Base-by-base conservation (phyloP, 139 green algal species). In the Micromonas pusilla region DNA sequence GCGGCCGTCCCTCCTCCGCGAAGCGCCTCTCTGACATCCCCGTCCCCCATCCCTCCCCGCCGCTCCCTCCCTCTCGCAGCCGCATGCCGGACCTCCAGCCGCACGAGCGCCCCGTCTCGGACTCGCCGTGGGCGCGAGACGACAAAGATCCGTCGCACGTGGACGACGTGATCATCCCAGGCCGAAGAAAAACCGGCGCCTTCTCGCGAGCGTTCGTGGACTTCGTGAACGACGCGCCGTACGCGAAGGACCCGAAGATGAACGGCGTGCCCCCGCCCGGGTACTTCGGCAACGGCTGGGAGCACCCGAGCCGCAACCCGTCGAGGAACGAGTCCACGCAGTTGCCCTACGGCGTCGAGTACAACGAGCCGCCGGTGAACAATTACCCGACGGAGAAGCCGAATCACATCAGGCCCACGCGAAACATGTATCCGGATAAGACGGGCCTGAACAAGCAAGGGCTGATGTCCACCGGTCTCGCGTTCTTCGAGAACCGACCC, bases 221-320 rank as follows among this genome's bases (percentile, higher is more conserved):
- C 45, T 57, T 57, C 16, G 45, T 23, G 45, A 16, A 57, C 9
- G 9, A 9, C 45, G 9, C 6, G 63, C 13, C 9, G 9, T 20
- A 13, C 26, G 9, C 26, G 63, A 16, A 32, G 63, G 13, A 70
- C 13, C 9, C 9, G 26, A 16, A 70, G 63, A 16, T 34, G 13
- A 34, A 70, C 13, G 63, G 63, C 63, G 63, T 70, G 63, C 63
- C 63, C 9, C 63, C 63, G 63, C 63, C 63, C 9, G 63, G 26
- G 9, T 32, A 20, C 26, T 38, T 70, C 26, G 45, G 45, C 45
- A 70, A 70, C 26, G 26, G 26, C 5, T 70, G 63, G 63, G 19
- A 70, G 63, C 26, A 70, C 63, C 30, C 30, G 26, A 16, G 16
- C 9, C 26, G 63, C 9, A 6, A 6, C 6, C 63, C 63, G 9